Conservation (phyloP, 768 basidiomycete genomes). For the Daedaleopsis nitida region DNA sequence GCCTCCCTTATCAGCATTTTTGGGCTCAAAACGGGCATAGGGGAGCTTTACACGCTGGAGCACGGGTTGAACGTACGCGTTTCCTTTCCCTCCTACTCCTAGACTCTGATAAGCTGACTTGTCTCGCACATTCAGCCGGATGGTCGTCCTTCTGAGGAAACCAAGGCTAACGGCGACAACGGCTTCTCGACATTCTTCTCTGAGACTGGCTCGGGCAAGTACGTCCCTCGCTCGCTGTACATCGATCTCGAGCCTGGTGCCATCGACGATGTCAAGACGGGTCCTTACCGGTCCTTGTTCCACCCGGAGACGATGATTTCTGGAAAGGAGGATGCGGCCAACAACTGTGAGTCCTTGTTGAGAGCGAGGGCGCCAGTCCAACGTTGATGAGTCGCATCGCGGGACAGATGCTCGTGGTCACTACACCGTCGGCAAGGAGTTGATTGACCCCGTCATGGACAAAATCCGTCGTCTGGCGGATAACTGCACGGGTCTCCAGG, state of each 20-base stretch:
- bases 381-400: conserved; percentile 15
- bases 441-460: conserved; percentile 96
- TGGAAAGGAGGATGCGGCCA: conserved; percentile 99
- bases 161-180: conserved; percentile 52
- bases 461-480: conserved; percentile 93
- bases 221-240: conserved; percentile 96
- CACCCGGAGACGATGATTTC: conserved; percentile 97
- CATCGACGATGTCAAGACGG: conserved; percentile 93
- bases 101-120: background rate
- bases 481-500: conserved; percentile 95
- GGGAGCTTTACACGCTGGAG: conserved; percentile 98
- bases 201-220: conserved; percentile 90
- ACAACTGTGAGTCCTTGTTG: conserved; percentile 78
- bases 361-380: background rate
- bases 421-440: conserved; percentile 98
- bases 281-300: conserved; percentile 91
- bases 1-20: conserved; percentile 1
- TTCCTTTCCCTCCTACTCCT: background rate
- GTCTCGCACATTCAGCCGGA: conserved; percentile 63
- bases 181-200: conserved; percentile 99
- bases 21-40: conserved; percentile 39
- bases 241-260: conserved; percentile 94
- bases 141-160: conserved; percentile 78
- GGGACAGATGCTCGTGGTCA: conserved; percentile 90
- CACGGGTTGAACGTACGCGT: conserved; percentile 83